A percentile compares a stretch with the other conserved stretches of the same genome.
These are phyloP conservation scores for Castanospermum australe DNA, from an alignment of 306 rosid genomes.

Conservation along the genomic window DNA sequence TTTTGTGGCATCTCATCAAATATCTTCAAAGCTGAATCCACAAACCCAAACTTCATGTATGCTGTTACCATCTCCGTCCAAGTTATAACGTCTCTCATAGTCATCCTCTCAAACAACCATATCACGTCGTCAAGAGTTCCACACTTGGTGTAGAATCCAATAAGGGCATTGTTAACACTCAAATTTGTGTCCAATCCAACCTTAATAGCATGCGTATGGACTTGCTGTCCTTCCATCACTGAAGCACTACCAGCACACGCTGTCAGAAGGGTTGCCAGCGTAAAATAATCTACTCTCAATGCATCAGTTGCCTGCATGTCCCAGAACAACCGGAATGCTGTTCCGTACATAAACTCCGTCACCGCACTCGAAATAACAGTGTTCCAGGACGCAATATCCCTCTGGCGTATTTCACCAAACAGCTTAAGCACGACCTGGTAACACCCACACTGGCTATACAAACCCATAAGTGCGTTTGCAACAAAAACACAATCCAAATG, in stretches of 20 bases:
- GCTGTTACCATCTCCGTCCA: conserved; percentile 72
- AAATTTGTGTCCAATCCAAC: conserved; percentile 58
- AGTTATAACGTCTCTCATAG: conserved; percentile 60
- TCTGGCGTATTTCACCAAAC: conserved; percentile 54
- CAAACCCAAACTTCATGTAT: conserved; percentile 65
- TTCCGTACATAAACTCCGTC: conserved; percentile 41
- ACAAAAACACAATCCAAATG: conserved; percentile 52
- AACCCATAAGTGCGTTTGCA: conserved; percentile 62
- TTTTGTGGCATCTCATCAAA: conserved; percentile 71
- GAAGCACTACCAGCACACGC: conserved; percentile 50
- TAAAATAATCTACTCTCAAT: conserved; percentile 49
- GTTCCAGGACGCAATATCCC: conserved; percentile 78
- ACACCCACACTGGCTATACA: conserved; percentile 56
- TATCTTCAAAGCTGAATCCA: conserved; percentile 53
- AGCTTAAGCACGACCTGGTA: conserved; percentile 39
- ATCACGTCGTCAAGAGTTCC: conserved; percentile 49
- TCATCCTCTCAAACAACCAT: conserved; percentile 61
- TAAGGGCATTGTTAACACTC: conserved; percentile 74
- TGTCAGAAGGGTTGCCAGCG: conserved; percentile 62
- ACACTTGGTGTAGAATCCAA: conserved; percentile 56
- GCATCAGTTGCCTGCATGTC: conserved; percentile 43
- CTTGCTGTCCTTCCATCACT: conserved; percentile 49
- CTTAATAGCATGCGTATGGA: conserved; percentile 70
- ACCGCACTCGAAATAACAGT: conserved; percentile 54
- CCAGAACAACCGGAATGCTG: conserved; percentile 51